phyloP scores from a whole-genome alignment of 805 yeast genomes.

The Teunomyces stri region DNA sequence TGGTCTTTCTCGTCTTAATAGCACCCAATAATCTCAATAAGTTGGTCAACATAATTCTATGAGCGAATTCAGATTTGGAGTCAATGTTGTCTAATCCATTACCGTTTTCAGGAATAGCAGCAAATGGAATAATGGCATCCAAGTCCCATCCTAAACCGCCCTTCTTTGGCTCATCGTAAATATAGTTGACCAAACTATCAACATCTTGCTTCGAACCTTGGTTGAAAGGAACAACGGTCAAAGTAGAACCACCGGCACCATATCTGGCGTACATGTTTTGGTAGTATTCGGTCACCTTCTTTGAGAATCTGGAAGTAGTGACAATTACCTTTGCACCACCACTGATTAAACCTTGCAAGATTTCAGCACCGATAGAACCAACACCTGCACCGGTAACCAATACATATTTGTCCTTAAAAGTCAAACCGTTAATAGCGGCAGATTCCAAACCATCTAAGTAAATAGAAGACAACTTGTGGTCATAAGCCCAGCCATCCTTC shows the following conservation, averaged over 20 bases:
- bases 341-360: slow-evolving; percentile 87
- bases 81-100: slow-evolving; percentile 90
- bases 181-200: slow-evolving; percentile 76
- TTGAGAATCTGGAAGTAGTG: slow-evolving; percentile 93
- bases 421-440: slow-evolving; percentile 92
- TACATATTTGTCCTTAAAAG: slow-evolving; percentile 85
- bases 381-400: slow-evolving; percentile 98
- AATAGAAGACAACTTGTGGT: slow-evolving; percentile 67
- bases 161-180: slow-evolving; percentile 76
- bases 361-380: slow-evolving; percentile 97
- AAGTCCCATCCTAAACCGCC: slow-evolving; percentile 98
- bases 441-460: slow-evolving; percentile 89
- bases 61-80: slow-evolving; percentile 96
- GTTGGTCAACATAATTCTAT: slow-evolving; percentile 97
- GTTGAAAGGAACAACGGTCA: slow-evolving; percentile 97
- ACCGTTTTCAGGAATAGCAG: slow-evolving; percentile 99
- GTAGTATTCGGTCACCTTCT: slow-evolving; percentile 91
- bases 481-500: slow-evolving; percentile 81
- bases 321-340: slow-evolving; percentile 98
- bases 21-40: slow-evolving; percentile 87
- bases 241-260: slow-evolving; percentile 89
- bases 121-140: slow-evolving; percentile 95
- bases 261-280: slow-evolving; percentile 88
- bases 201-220: slow-evolving; percentile 97
- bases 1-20: slow-evolving; percentile 78